These are phyloP conservation scores for Pseudocercospora musae DNA, from an alignment of 2,329 filamentous ascomycete genomes.

Conservation along the genomic window DNA sequence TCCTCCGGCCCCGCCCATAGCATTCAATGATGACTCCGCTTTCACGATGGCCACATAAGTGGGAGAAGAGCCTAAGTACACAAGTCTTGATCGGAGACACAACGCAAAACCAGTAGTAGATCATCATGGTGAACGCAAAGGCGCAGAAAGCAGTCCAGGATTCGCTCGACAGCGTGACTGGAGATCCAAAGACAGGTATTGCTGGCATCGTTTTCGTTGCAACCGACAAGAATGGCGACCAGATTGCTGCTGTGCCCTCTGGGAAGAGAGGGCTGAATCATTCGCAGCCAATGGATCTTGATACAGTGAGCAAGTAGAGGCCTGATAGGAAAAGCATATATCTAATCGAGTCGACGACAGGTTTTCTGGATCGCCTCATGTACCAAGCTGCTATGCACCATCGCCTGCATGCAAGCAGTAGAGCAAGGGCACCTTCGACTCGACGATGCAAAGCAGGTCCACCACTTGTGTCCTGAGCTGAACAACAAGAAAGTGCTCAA, in stretches of 20 bases:
- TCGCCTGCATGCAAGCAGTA: constrained; percentile 49
- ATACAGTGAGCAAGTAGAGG: constrained; percentile 40
- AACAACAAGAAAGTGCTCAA: constrained; percentile 42
- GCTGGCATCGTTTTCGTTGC: constrained; percentile 47
- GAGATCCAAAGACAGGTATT: constrained; percentile 33
- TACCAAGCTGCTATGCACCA: constrained; percentile 43
- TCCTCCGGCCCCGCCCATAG: constrained; percentile 9
- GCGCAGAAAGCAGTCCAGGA: constrained; percentile 37
- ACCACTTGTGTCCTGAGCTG: constrained; percentile 44
- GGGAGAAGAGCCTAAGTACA: not conserved
- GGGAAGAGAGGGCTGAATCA: constrained; percentile 41
- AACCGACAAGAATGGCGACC: constrained; percentile 44
- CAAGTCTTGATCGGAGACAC: not conserved
- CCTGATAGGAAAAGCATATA: not conserved
- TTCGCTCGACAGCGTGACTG: constrained; percentile 35
- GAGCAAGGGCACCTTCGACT: constrained; percentile 43
- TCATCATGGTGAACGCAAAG: constrained; percentile 26
- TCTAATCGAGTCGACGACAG: not conserved
- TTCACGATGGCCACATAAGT: not conserved
- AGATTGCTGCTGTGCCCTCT: constrained; percentile 42
- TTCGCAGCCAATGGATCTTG: constrained; percentile 55
- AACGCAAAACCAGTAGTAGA: not conserved
- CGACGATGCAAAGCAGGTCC: constrained; percentile 41
- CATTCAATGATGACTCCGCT: constrained; percentile 12
- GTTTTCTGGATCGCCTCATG: constrained; percentile 59